A percentile compares a stretch with the other conserved stretches of the same genome.
Evolutionary conservation across 768 basidiomycete species (phyloP).

Genomic region (Tulasnella sp.): DNA sequence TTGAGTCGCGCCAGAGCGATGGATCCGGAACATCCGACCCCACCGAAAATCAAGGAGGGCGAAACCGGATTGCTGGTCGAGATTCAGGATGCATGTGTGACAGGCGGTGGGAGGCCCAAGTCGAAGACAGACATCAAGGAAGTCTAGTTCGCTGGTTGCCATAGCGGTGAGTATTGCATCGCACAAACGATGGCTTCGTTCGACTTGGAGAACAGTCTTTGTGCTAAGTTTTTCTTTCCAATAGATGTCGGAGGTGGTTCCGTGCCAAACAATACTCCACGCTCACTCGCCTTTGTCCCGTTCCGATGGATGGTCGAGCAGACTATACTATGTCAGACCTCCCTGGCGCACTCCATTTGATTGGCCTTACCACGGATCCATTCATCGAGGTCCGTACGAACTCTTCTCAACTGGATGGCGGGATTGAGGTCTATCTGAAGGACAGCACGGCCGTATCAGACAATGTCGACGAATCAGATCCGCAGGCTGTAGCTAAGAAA

Average conservation of each 20-base stretch:
- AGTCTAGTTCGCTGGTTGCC: constrained; percentile 23
- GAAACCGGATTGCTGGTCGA: not conserved
- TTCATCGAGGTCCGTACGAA: not conserved
- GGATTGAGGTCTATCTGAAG: not conserved
- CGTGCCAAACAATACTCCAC: constrained; percentile 11
- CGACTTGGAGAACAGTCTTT: too few relatives aligned
- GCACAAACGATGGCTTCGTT: too few relatives aligned
- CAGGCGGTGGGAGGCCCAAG: not conserved
- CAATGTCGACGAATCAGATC: too few relatives aligned
- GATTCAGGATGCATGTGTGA: not conserved
- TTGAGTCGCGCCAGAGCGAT: constrained; percentile 13
- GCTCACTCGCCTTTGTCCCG: constrained; percentile 15
- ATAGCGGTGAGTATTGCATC: constrained; percentile 12
- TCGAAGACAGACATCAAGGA: constrained; percentile 17
- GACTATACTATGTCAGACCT: constrained; percentile 8
- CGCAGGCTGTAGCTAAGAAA: too few relatives aligned
- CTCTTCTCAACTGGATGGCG: not conserved
- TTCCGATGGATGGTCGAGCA: constrained; percentile 22
- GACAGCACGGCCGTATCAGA: too few relatives aligned
- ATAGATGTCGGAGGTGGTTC: constrained; percentile 21
- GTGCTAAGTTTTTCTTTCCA: not conserved
- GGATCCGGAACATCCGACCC: constrained; percentile 23
- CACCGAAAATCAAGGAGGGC: not conserved
- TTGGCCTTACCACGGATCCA: not conserved
- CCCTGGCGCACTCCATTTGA: constrained; percentile 2